Base-by-base conservation (phyloP, 2,329 filamentous ascomycete species). In the Fusarium palustre region DNA sequence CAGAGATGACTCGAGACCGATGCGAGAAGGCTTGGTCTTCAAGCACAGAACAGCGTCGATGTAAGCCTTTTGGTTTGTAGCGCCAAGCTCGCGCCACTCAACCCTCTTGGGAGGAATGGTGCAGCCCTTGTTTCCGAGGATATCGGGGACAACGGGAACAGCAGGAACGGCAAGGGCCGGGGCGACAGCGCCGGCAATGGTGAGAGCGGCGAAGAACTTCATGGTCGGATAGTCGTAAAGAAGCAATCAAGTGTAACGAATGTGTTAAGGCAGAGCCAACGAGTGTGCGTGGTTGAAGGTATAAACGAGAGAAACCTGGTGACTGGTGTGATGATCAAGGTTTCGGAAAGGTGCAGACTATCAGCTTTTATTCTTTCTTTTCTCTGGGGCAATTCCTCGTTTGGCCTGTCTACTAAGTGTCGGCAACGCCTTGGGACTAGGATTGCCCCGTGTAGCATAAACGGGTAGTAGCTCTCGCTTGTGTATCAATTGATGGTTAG, bases 11-110 rank as follows among this genome's bases (percentile, higher is more conserved):
- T 64, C n/a, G 0, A 64, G 59, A 2, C 61, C 61, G 4, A 64
- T 45, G 1, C 59, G 61, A 7, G 61, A 64, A 4, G 61, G 61
- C 13, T 64, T 64, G 1, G 59, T 64, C 38, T 64, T 64, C 2
- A 64, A 22, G 12, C 61, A 64, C 3, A 64, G 24, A 39, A 64
- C 61, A 22, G 60, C 33, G 4, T 64, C 38, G 12, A 64, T 7
- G 10, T 64, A 64, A 3, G 13, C 12, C 22, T 64, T 48, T 33
- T 64, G 59, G 34, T 64, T 33, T 3, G 43, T n/a, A 16, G 33
- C 2, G 1, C 31, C 13, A 0, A 64, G n/a, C 4, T 64, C 25
- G 1, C 59, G 59, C 60, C 60, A 64, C 13, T 64, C 60, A 4
- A 64, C 9, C 6, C 59, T 39, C 20, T 64, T 64, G 11, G 33